Evolutionary conservation across 371 early-diverging fungal genomes (phyloP).

Genomic region (Rhizopus arrhizus): DNA sequence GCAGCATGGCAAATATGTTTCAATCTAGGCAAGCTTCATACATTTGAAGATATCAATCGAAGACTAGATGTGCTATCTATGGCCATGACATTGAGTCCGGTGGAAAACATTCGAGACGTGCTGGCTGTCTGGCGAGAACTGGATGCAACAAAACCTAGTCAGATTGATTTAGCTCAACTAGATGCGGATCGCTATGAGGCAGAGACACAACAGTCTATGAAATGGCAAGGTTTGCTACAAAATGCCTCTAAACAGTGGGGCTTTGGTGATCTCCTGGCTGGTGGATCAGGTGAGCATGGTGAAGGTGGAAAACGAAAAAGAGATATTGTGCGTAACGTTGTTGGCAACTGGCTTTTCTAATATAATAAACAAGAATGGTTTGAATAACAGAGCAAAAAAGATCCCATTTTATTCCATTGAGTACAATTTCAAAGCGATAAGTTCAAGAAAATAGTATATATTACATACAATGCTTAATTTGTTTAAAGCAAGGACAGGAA

Average conservation of each 20-base stretch:
- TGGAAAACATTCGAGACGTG: slow-evolving; percentile 57
- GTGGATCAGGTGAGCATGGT: slow-evolving; percentile 10
- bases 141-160: slow-evolving; percentile 38
- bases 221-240: slow-evolving; percentile 34
- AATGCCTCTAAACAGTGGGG: slow-evolving; percentile 38
- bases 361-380: no score
- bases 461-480: no score
- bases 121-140: slow-evolving; percentile 61
- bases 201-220: background rate
- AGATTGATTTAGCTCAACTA: slow-evolving; percentile 25
- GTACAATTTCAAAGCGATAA: no score
- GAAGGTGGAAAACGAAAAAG: slow-evolving; percentile 28
- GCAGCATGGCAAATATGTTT: slow-evolving; percentile 62
- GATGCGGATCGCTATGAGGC: slow-evolving; percentile 9
- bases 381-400: no score
- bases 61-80: slow-evolving; percentile 61
- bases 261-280: slow-evolving; percentile 27
- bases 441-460: no score
- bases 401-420: no score
- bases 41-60: slow-evolving; percentile 47
- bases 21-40: slow-evolving; percentile 50
- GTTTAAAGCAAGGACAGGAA: no score
- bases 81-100: slow-evolving; percentile 64
- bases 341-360: slow-evolving; percentile 35
- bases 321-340: slow-evolving; percentile 34